Conservation (phyloP, 306 rosid genomes). For the Prunus campanulata region DNA sequence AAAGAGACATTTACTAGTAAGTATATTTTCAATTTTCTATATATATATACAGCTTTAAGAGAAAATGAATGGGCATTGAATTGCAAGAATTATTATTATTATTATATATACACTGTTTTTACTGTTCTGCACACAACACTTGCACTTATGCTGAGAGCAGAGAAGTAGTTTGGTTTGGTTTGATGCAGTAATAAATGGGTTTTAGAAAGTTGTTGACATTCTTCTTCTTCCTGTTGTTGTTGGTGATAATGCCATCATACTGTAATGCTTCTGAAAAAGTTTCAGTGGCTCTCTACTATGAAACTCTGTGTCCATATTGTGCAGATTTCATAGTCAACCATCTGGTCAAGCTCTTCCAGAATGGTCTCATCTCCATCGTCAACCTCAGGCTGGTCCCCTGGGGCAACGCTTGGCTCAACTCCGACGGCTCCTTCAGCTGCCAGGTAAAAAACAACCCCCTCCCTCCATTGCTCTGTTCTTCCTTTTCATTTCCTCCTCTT, state of each 20-base stretch:
- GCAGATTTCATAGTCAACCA: conserved; percentile 77
- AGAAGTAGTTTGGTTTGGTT: neutral
- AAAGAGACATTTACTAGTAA: neutral
- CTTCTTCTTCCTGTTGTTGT: neutral
- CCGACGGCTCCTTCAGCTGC: conserved; percentile 53
- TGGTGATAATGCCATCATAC: neutral
- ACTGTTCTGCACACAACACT: too few relatives aligned
- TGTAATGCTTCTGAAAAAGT: conserved; percentile 37
- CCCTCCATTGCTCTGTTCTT: neutral
- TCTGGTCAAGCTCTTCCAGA: conserved; percentile 62
- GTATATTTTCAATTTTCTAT: too few relatives aligned
- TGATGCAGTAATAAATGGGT: neutral
- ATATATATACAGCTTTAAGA: neutral
- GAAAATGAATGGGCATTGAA: too few relatives aligned
- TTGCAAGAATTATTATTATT: too few relatives aligned
- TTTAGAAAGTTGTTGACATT: neutral
- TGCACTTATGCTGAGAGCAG: neutral
- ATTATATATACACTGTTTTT: too few relatives aligned
- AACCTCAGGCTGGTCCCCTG: conserved; percentile 82
- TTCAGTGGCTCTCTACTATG: conserved; percentile 67
- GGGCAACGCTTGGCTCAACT: conserved; percentile 73
- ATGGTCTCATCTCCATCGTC: conserved; percentile 60
- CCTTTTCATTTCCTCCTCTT: neutral
- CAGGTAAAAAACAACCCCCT: conserved; percentile 41
- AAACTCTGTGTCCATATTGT: conserved; percentile 77